Evolutionary conservation across 1,139 yeast genomes (phyloP), one percentile per base, ranked within the genome.

Genomic region (Diutina ranongensis): DNA sequence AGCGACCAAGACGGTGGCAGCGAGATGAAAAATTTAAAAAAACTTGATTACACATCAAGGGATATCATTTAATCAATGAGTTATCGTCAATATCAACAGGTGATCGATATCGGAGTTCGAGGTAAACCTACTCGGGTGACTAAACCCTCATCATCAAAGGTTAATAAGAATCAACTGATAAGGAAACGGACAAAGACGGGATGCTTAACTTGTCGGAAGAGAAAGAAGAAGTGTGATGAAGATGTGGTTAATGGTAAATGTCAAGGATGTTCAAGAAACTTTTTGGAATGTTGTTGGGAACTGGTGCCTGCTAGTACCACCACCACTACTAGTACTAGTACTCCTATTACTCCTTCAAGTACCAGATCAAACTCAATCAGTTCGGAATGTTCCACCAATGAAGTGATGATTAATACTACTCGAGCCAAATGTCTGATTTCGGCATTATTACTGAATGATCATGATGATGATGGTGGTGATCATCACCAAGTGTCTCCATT

Each of bases 201-300:
- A 10, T 38, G 42, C 20, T 38, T 38, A 27, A 38, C 42, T 2
- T 38, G 42, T 38, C 42, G 42, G 15, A 38, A 25, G 32, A 27
- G 42, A 15, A 38, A 38, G 32, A 38, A 38, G 42, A 38, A 38
- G 42, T 38, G 42, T 38, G 42, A 38, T 15, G 42, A 38, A 15
- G 20, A 22, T 10, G 42, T 38, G n/a, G 32, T 22, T 2, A 25
- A 38, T 15, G 42, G 42, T 21, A 38, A 38, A 16, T 38, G 42
- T 25, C 42, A 38, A 25, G 42, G 42, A 15, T 38, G 42, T 20
- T n/a, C 28, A 10, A 31, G 42, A 18, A 38, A 38, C 42, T 38
- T 38, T 9, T 38, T 38, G 32, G 42, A 38, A n/a, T 38, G 42
- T 25, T 38, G 42, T n/a, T 38, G 42, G 42, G 28, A 35, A 22